Evolutionary conservation across 2,329 filamentous ascomycete species (phyloP).

Genomic region (Leptographium lundbergii): DNA sequence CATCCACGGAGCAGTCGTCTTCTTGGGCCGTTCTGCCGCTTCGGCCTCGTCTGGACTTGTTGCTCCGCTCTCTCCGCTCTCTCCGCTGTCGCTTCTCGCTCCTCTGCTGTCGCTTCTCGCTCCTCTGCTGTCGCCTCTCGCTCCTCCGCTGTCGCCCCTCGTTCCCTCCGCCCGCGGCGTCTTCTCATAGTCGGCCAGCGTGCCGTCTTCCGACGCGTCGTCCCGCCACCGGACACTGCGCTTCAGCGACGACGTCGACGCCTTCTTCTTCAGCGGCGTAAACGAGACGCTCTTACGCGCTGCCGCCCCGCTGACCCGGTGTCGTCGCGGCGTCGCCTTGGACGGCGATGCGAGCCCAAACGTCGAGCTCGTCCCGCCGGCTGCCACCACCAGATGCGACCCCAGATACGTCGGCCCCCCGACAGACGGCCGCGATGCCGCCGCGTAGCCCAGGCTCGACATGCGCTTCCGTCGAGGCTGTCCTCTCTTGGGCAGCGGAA

Average conservation of each 20-base stretch:
- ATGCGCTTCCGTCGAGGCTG: conserved; percentile 55
- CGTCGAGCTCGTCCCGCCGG: conserved; percentile 17
- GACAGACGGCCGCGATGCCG: background rate
- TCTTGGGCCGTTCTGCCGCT: background rate
- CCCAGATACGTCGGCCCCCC: background rate
- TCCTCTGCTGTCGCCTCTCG: background rate
- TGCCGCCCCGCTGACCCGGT: conserved; percentile 40
- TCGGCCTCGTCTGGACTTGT: too few species aligned
- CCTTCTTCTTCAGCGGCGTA: conserved; percentile 68
- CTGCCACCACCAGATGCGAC: conserved; percentile 8
- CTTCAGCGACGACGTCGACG: conserved; percentile 42
- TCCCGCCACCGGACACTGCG: conserved; percentile 85
- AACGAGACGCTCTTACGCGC: conserved; percentile 62
- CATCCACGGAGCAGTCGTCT: background rate
- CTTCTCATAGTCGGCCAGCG: conserved; percentile 80
- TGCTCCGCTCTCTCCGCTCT: too few species aligned
- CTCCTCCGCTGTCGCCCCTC: background rate
- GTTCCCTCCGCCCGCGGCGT: conserved; percentile 57
- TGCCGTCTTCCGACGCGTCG: conserved; percentile 70
- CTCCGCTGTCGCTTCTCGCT: background rate
- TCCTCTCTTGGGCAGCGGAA: conserved; percentile 55
- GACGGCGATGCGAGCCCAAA: conserved; percentile 45
- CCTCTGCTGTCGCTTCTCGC: background rate
- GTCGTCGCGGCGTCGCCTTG: conserved; percentile 68
- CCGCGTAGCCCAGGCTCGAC: conserved; percentile 18